Conservation (phyloP, 2,329 filamentous ascomycete genomes). For the Fusarium tanahbumbuense region DNA sequence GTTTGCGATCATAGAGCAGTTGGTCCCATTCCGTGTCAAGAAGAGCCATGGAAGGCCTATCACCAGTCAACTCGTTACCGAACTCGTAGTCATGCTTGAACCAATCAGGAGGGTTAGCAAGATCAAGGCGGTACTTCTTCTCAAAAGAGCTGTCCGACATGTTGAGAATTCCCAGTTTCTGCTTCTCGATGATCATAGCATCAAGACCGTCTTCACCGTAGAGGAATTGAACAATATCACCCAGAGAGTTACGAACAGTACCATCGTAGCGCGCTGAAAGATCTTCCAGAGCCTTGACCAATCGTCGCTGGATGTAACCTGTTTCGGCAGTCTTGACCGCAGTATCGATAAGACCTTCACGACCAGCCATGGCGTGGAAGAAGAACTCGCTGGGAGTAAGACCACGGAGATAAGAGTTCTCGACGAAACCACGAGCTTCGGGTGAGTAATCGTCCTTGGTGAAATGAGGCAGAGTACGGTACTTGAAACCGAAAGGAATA, state of each 20-base stretch:
- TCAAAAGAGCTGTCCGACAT: slow-evolving; percentile 83
- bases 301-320: slow-evolving; percentile 97
- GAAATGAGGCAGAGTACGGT: slow-evolving; percentile 95
- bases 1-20: slow-evolving; percentile 77
- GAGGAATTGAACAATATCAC: slow-evolving; percentile 95
- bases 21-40: slow-evolving; percentile 91
- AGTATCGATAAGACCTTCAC: slow-evolving; percentile 99
- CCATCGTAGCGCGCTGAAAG: slow-evolving; percentile 98
- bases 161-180: slow-evolving; percentile 86
- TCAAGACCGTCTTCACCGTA: slow-evolving; percentile 98
- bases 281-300: slow-evolving; percentile 98
- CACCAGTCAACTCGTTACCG: slow-evolving; percentile 85
- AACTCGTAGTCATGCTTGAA: slow-evolving; percentile 74
- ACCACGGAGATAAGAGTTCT: slow-evolving; percentile 97
- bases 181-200: slow-evolving; percentile 92
- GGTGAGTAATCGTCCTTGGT: slow-evolving; percentile 99
- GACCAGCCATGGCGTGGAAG: slow-evolving; percentile 99
- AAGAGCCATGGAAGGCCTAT: slow-evolving; percentile 85
- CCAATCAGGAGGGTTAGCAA: slow-evolving; percentile 68
- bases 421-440: slow-evolving; percentile 95
- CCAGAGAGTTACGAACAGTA: slow-evolving; percentile 95
- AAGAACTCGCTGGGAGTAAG: slow-evolving; percentile 97
- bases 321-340: slow-evolving; percentile 99
- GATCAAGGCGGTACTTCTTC: slow-evolving; percentile 84
- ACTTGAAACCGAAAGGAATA: slow-evolving; percentile 99